Conservation (phyloP, 176 grass and related monocot genomes). For the Aegilops tauschii region DNA sequence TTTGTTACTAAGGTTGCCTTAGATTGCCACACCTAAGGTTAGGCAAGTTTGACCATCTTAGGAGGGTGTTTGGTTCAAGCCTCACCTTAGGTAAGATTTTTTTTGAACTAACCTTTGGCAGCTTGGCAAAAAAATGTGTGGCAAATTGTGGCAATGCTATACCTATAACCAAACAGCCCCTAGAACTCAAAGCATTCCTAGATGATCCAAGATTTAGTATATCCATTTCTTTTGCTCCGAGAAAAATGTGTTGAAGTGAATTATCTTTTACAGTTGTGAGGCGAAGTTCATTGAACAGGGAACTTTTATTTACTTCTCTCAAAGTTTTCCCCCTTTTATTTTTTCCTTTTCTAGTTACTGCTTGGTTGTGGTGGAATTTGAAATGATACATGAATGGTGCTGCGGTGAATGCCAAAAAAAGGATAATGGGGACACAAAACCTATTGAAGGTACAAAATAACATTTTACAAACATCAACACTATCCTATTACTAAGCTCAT, state of each 20-base stretch:
- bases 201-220: neutral
- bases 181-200: neutral
- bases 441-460: neutral
- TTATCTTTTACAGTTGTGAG: neutral
- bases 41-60: no score
- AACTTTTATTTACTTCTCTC: conserved; percentile 9
- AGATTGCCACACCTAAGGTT: no score
- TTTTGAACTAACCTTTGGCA: no score
- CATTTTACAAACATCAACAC: neutral
- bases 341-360: conserved; percentile 37
- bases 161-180: no score
- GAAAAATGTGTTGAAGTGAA: neutral
- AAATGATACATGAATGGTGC: conserved; percentile 5
- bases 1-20: no score
- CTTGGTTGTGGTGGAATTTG: neutral
- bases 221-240: neutral
- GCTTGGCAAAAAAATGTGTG: no score
- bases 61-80: no score
- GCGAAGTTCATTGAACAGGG: neutral
- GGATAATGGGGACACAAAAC: neutral
- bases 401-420: conserved; percentile 19
- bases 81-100: no score
- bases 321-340: neutral
- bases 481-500: no score
- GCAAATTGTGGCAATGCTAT: no score